A percentile compares a stretch with the other conserved stretches of the same genome.
Evolutionary conservation across 2,329 filamentous ascomycete species (phyloP).

Genomic region (Lachnellula subtilissima): DNA sequence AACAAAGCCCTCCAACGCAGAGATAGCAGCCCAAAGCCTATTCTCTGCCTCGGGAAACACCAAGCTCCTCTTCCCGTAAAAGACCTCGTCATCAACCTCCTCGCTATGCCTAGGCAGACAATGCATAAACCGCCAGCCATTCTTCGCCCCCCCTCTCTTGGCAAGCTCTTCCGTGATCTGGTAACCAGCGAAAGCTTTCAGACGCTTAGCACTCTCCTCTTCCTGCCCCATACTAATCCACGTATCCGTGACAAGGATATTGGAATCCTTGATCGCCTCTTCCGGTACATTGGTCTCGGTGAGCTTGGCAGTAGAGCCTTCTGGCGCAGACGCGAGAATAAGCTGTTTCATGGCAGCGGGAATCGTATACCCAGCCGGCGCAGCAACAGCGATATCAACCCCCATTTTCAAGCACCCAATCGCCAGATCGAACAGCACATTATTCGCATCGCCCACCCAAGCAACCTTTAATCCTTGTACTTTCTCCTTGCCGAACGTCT

Average conservation of each 20-base stretch:
- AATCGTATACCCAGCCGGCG: conserved; percentile 79
- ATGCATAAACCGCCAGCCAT: conserved; percentile 97
- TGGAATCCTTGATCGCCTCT: conserved; percentile 76
- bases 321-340: conserved; percentile 58
- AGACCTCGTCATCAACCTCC: conserved; percentile 91
- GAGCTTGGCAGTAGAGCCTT: conserved; percentile 59
- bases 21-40: conserved; percentile 80
- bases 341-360: conserved; percentile 67
- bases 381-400: conserved; percentile 79
- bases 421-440: conserved; percentile 90
- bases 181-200: conserved; percentile 82
- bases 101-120: conserved; percentile 88
- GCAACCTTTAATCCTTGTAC: conserved; percentile 66
- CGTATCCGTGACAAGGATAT: conserved; percentile 92
- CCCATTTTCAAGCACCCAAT: conserved; percentile 85
- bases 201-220: conserved; percentile 68
- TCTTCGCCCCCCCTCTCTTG: conserved; percentile 76
- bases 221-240: conserved; percentile 99
- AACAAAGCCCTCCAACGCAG: conserved; percentile 81
- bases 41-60: conserved; percentile 96
- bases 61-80: conserved; percentile 78
- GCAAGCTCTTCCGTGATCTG: conserved; percentile 87
- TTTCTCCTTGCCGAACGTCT: conserved; percentile 50
- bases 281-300: conserved; percentile 74
- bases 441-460: conserved; percentile 96